Percentiles rank a stretch among this genome's conserved stretches.
Evolutionary conservation across 225 moss, liverwort and hornwort genomes (phyloP).

Genomic region (Asterella californica): DNA sequence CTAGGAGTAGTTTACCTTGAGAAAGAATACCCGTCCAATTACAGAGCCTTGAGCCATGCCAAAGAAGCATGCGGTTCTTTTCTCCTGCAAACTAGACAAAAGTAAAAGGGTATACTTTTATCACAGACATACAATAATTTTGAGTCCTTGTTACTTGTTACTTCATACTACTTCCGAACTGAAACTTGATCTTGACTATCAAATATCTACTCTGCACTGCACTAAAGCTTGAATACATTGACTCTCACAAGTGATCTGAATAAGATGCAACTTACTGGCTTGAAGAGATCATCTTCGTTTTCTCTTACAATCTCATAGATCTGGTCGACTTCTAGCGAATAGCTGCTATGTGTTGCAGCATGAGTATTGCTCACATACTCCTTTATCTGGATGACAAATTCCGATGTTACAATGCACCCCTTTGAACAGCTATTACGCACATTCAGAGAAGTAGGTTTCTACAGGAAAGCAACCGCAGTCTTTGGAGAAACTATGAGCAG

Average conservation of each 20-base stretch:
- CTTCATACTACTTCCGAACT: background rate
- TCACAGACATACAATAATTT: background rate
- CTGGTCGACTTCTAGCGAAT: constrained; percentile 58
- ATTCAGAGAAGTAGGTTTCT: background rate
- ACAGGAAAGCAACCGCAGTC: background rate
- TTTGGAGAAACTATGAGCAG: too few relatives aligned
- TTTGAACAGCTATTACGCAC: background rate
- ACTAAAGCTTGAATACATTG: background rate
- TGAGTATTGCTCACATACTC: constrained; percentile 71
- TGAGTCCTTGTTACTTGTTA: background rate
- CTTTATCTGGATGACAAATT: constrained; percentile 44
- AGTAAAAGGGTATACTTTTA: background rate
- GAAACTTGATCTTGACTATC: background rate
- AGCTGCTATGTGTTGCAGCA: constrained; percentile 57
- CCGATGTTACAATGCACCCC: background rate
- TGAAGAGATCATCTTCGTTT: constrained; percentile 63
- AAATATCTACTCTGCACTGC: background rate
- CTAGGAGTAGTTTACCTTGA: constrained; percentile 50
- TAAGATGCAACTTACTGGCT: constrained; percentile 46
- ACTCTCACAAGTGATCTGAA: background rate
- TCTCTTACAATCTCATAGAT: constrained; percentile 64
- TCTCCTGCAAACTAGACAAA: constrained; percentile 53
- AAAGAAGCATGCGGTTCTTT: constrained; percentile 88
- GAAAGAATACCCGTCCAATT: constrained; percentile 98
- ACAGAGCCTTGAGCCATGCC: constrained; percentile 94